A percentile compares a stretch with the other conserved stretches of the same genome.
These are phyloP conservation scores for Hypoxylon trugodes DNA, from an alignment of 495 filamentous ascomycete genomes.

Conservation along the genomic window DNA sequence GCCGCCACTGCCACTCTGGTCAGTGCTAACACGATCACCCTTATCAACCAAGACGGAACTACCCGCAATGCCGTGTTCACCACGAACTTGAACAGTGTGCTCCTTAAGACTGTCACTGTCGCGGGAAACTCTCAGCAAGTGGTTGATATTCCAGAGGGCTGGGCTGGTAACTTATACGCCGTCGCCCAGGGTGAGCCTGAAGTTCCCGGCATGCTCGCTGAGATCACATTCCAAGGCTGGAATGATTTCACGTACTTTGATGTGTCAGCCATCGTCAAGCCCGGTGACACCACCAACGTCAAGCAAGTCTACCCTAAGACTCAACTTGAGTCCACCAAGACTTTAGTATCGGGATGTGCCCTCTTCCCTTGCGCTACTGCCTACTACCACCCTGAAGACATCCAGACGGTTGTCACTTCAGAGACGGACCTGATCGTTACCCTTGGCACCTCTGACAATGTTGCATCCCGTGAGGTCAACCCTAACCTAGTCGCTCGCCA, in stretches of 20 bases:
- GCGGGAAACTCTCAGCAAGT: constrained; percentile 39
- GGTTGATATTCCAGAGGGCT: constrained; percentile 49
- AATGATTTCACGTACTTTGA: constrained; percentile 57
- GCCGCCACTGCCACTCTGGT: constrained; percentile 43
- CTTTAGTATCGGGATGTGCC: constrained; percentile 55
- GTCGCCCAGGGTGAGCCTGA: constrained; percentile 47
- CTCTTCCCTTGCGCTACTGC: constrained; percentile 57
- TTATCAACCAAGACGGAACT: constrained; percentile 58
- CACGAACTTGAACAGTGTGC: constrained; percentile 35
- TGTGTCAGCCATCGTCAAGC: constrained; percentile 64
- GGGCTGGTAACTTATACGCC: constrained; percentile 60
- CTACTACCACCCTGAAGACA: constrained; percentile 60
- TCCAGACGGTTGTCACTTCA: constrained; percentile 54
- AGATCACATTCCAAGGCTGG: constrained; percentile 58
- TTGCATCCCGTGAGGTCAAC: constrained; percentile 30
- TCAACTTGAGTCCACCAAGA: constrained; percentile 22
- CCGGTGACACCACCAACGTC: constrained; percentile 53
- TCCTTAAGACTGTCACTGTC: constrained; percentile 44
- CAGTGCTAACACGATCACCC: constrained; percentile 55
- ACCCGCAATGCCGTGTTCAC: constrained; percentile 56
- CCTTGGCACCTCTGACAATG: constrained; percentile 45
- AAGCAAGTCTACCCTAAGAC: constrained; percentile 56
- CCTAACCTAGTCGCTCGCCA: constrained; percentile 33
- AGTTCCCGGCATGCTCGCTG: constrained; percentile 60
- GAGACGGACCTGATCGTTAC: constrained; percentile 51